These are phyloP conservation scores for Multifurca ochricompacta DNA, from an alignment of 768 basidiomycete genomes.

Conservation along the genomic window DNA sequence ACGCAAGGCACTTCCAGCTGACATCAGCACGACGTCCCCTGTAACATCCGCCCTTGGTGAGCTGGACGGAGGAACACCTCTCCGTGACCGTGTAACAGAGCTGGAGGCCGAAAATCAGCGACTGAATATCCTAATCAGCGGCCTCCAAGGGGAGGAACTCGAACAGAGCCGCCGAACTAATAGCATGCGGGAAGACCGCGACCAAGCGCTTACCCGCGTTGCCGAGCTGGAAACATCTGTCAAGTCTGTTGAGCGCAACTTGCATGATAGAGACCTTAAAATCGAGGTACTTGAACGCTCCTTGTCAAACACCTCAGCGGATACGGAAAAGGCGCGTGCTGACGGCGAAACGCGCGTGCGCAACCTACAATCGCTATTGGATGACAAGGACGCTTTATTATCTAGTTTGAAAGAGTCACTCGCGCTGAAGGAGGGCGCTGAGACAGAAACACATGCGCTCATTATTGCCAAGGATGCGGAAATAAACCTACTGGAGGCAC, in stretches of 20 bases:
- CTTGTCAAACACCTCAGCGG: conserved; percentile 30
- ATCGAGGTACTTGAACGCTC: conserved; percentile 42
- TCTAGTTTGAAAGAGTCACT: conserved; percentile 46
- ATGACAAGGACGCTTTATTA: conserved; percentile 37
- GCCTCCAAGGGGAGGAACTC: conserved; percentile 16
- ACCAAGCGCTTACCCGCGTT: conserved; percentile 34
- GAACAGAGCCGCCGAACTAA: conserved; percentile 19
- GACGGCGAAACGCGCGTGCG: conserved; percentile 37
- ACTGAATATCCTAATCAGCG: conserved; percentile 27
- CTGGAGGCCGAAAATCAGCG: conserved; percentile 67
- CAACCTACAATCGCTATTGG: conserved; percentile 39
- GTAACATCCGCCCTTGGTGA: conserved; percentile 6
- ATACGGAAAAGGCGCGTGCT: conserved; percentile 40
- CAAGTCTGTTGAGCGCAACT: conserved; percentile 34
- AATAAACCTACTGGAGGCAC: conserved; percentile 45
- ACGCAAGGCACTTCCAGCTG: conserved; percentile 24
- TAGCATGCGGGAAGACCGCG: conserved; percentile 36
- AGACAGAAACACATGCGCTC: conserved; percentile 41
- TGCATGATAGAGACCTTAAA: conserved; percentile 38
- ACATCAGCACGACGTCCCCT: conserved; percentile 13
- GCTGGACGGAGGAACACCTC: conserved; percentile 25
- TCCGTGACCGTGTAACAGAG: conserved; percentile 45
- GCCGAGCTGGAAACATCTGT: conserved; percentile 38
- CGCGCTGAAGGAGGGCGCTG: conserved; percentile 42
- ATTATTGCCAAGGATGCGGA: conserved; percentile 54